A percentile compares a stretch with the other conserved stretches of the same genome.
Conservation (phyloP, 192 early-diverging fungal genomes). For the Backusella australiensis region DNA sequence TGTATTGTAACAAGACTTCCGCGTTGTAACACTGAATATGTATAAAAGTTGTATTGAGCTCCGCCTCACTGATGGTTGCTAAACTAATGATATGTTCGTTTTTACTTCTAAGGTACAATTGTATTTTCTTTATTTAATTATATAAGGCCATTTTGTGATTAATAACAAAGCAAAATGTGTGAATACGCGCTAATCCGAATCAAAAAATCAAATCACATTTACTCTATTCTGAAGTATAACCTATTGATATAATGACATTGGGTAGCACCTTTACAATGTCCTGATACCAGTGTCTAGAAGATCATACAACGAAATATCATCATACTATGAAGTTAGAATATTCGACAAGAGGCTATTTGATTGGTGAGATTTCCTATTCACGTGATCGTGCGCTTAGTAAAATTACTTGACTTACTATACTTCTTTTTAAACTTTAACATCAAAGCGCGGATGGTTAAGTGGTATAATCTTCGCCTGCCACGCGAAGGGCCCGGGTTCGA, state of each 20-base stretch:
- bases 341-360: no score
- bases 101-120: background rate
- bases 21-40: background rate
- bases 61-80: background rate
- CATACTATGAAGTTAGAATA: no score
- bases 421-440: background rate
- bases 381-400: no score
- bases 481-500: constrained; percentile 32
- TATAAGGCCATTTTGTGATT: background rate
- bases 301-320: no score
- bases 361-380: no score
- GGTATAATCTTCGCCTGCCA: constrained; percentile 32
- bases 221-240: no score
- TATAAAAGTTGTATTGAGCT: background rate
- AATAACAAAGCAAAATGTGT: background rate
- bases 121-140: background rate
- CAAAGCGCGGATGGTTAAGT: constrained; percentile 23
- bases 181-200: no score
- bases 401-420: rapidly evolving
- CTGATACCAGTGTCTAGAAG: no score
- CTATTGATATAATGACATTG: no score
- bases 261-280: no score
- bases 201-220: no score
- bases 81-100: background rate
- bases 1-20: background rate